Conservation (phyloP, 345 rosid species). For the Populus alba region DNA sequence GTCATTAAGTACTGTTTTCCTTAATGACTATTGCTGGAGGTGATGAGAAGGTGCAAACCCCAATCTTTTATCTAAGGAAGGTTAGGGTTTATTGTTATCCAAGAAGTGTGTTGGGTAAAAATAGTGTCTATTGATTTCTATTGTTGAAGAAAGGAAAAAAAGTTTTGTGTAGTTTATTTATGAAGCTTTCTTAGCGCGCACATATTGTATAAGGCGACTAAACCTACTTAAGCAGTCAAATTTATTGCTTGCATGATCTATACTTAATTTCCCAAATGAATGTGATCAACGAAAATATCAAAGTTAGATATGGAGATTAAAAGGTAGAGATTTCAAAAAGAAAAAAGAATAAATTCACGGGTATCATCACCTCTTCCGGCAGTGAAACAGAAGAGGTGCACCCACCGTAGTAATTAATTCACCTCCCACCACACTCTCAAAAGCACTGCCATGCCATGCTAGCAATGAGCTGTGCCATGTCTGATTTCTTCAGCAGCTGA, state of each 20-base stretch:
- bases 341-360: neutral
- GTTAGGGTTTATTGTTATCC: neutral
- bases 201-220: neutral
- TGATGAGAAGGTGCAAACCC: neutral
- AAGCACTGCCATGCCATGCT: constrained; percentile 5
- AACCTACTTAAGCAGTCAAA: neutral
- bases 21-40: neutral
- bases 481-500: constrained; percentile 28
- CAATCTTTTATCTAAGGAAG: neutral
- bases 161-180: too few relatives aligned
- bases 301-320: neutral
- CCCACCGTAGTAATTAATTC: constrained; percentile 32
- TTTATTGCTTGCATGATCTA: neutral
- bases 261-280: neutral
- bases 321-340: neutral
- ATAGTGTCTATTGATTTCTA: neutral
- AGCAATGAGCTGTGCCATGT: constrained; percentile 24
- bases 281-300: neutral
- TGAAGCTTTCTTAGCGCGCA: too few relatives aligned
- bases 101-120: neutral
- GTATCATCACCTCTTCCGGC: neutral
- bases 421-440: constrained; percentile 22
- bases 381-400: constrained; percentile 10
- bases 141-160: neutral
- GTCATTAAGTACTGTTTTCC: neutral